Evolutionary conservation across 139 green algal species (phyloP).

Genomic region (Chlamydomonas applanata): DNA sequence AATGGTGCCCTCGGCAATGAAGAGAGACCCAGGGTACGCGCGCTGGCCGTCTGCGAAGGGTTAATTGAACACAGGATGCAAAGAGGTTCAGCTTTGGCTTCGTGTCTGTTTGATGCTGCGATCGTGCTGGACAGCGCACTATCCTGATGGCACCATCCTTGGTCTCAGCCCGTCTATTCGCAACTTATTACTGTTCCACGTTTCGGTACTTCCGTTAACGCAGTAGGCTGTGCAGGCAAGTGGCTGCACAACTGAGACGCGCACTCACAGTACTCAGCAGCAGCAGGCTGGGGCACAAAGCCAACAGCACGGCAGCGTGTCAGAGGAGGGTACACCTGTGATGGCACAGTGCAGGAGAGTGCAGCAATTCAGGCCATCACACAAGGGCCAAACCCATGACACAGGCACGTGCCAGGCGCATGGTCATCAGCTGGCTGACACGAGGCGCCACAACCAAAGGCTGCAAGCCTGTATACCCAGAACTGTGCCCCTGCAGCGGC

Average conservation of each 20-base stretch:
- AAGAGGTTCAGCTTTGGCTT: neutral
- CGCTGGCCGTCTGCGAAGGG: slow-evolving; percentile 46
- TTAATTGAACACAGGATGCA: slow-evolving; percentile 40
- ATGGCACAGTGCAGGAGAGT: no score
- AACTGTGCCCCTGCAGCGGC: no score
- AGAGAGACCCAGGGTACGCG: slow-evolving; percentile 40
- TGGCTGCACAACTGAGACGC: slow-evolving; percentile 1
- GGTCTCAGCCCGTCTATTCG: no score
- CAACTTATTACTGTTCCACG: no score
- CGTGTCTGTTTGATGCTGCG: neutral
- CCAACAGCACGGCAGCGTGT: slow-evolving; percentile 64
- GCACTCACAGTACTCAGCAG: slow-evolving; percentile 10
- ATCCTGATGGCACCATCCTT: neutral
- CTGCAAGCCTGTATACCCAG: no score
- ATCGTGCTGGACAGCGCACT: slow-evolving; percentile 17
- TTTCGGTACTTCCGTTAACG: no score
- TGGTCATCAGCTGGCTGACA: no score
- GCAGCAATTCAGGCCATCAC: no score
- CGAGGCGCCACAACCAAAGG: no score
- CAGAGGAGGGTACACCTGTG: slow-evolving; percentile 64
- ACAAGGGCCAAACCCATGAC: no score
- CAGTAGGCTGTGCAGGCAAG: no score
- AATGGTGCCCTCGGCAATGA: neutral
- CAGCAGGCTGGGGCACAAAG: slow-evolving; percentile 33
- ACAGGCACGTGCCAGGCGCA: no score